Conservation (phyloP, 352 stramenopile genomes). For the Pythium brassicae region DNA sequence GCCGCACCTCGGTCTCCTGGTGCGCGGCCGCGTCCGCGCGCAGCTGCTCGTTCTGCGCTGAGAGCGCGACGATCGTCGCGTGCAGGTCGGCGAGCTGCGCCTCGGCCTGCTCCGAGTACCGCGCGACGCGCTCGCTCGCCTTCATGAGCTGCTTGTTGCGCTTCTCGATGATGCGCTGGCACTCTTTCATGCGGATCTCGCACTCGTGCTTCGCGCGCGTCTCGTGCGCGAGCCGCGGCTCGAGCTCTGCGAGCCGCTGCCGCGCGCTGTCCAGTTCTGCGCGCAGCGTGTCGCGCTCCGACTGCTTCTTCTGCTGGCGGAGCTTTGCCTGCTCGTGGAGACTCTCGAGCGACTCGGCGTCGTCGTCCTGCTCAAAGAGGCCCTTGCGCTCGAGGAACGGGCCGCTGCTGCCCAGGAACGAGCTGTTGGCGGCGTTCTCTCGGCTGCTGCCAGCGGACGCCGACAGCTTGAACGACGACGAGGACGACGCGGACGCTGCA, state of each 20-base stretch:
- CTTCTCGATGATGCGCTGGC: constrained; percentile 81
- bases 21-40: constrained; percentile 21
- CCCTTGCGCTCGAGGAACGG: constrained; percentile 41
- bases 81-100: constrained; percentile 41
- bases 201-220: constrained; percentile 58
- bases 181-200: constrained; percentile 72
- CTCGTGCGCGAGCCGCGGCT: constrained; percentile 24
- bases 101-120: constrained; percentile 63
- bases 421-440: constrained; percentile 10
- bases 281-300: constrained; percentile 19
- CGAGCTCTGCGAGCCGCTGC: constrained; percentile 24
- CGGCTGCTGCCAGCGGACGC: constrained; percentile 1
- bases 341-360: constrained; percentile 66
- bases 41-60: constrained; percentile 29
- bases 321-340: constrained; percentile 69
- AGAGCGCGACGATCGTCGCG: constrained; percentile 26
- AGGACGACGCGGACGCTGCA: too few species aligned
- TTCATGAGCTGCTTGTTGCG: constrained; percentile 85
- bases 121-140: constrained; percentile 63
- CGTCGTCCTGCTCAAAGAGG: constrained; percentile 75
- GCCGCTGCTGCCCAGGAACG: constrained; percentile 11
- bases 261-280: constrained; percentile 39
- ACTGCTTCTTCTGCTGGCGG: constrained; percentile 65
- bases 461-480: constrained; percentile 10
- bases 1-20: constrained; percentile 22